Conservation (phyloP, 1,284 basidiomycete genomes). For the Microbotryomycetes sp. region DNA sequence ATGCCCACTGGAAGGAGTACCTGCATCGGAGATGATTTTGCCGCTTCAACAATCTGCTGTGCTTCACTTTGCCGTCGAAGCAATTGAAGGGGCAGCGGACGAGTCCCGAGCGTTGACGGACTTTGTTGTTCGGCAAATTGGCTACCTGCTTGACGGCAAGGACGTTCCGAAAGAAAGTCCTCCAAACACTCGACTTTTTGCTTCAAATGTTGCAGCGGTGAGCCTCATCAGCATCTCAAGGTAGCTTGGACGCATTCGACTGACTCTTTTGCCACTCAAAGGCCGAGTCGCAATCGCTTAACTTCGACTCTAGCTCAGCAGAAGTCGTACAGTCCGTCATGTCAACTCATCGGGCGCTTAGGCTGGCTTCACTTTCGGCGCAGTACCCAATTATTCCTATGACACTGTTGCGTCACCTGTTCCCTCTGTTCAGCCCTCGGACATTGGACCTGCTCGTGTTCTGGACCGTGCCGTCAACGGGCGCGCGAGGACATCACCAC, state of each 20-base stretch:
- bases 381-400: constrained; percentile 60
- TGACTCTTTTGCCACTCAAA: no score
- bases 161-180: constrained; percentile 8
- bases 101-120: background rate
- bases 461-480: constrained; percentile 52
- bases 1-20: background rate
- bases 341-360: background rate
- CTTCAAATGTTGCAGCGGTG: constrained; percentile 1
- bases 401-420: constrained; percentile 53
- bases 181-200: background rate
- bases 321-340: background rate
- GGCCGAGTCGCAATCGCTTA: background rate
- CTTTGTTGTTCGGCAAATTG: constrained; percentile 10
- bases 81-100: background rate
- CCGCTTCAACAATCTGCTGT: constrained; percentile 12
- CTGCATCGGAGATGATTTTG: background rate
- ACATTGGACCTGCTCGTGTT: constrained; percentile 65
- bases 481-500: constrained; percentile 57
- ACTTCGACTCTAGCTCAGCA: background rate
- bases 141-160: constrained; percentile 19
- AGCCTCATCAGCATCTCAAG: background rate
- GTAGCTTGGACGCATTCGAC: background rate
- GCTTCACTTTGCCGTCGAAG: background rate
- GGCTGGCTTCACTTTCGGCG: constrained; percentile 20
- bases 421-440: constrained; percentile 69